Base-by-base conservation (phyloP, 1,139 yeast species). In the Candida albicans region DNA sequence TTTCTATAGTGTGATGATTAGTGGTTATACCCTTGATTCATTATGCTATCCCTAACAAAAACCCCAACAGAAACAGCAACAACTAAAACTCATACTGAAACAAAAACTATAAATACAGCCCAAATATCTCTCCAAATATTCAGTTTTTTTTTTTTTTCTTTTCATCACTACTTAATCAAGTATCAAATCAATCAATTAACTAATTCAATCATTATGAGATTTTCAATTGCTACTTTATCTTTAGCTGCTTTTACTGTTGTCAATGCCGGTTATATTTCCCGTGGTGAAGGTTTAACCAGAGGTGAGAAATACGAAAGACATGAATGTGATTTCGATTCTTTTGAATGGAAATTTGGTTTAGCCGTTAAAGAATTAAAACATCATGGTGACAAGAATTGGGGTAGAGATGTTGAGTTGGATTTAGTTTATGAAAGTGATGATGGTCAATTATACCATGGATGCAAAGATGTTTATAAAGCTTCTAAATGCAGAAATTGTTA, bases 371-470 rank as follows among this genome's bases (percentile, higher is more conserved):
- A 37, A 27, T 38, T 14, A 8, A 4, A 15, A 8, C 13, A 9
- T 32, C 25, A 31, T 6, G 13, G 12, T 25, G n/a, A n/a, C n/a
- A 35, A 38, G n/a, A 27, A 27, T 9, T 27, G n/a, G n/a, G 10
- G 29, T 9, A 27, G 29, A 4, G 29, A 27, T 27, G n/a, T n/a
- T 27, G 29, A 27, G 3, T 27, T 27, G 7, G 35, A 42, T 22
- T 34, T 42, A n/a, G 42, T 39, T 22, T 42, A 35, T 35, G 37
- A 42, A 27, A 12, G 38, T 11, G 32, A 31, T 27, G 42, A 42
- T 39, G 45, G 42, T 28, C 45, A 42, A 35, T 11, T 39, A 6
- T 22, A 25, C 22, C 37, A 42, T 31, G 35, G 40, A 33, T 35
- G 30, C 14, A 28, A 33, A 10, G 14, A 34, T 11, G 12, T 33